These are phyloP conservation scores for Peniophora sp. DNA, from an alignment of 1,284 basidiomycete species.

Conservation along the genomic window DNA sequence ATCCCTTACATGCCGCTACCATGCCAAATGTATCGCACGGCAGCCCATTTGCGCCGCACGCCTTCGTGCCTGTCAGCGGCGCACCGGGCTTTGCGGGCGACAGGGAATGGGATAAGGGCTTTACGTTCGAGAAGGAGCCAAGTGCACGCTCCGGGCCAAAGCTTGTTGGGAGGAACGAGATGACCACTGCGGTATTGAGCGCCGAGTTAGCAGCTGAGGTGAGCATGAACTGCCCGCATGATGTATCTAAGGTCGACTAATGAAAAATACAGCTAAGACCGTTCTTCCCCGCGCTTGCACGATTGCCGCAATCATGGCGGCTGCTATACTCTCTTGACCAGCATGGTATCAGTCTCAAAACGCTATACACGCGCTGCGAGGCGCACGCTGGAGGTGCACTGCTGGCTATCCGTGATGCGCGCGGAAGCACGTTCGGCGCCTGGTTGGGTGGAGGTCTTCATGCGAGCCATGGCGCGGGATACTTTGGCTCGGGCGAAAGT, in stretches of 20 bases:
- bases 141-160: slow-evolving; percentile 26
- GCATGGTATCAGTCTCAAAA: slow-evolving; percentile 88
- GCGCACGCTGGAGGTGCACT: slow-evolving; percentile 36
- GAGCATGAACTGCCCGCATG: slow-evolving; percentile 22
- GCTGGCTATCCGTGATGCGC: slow-evolving; percentile 52
- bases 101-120: slow-evolving; percentile 25
- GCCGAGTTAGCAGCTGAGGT: slow-evolving; percentile 53
- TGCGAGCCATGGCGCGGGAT: slow-evolving; percentile 46
- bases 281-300: slow-evolving; percentile 73
- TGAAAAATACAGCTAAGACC: slow-evolving; percentile 50
- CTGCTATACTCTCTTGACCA: slow-evolving; percentile 92
- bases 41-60: slow-evolving; percentile 51
- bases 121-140: slow-evolving; percentile 23
- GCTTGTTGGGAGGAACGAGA: slow-evolving; percentile 37
- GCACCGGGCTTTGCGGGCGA: slow-evolving; percentile 72
- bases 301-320: slow-evolving; percentile 76
- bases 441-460: slow-evolving; percentile 73
- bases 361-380: slow-evolving; percentile 71
- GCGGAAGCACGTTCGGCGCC: slow-evolving; percentile 66
- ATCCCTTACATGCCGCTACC: too few relatives aligned
- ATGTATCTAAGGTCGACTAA: background rate
- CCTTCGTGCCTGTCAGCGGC: slow-evolving; percentile 59
- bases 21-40: slow-evolving; percentile 27
- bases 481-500: slow-evolving; percentile 76
- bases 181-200: slow-evolving; percentile 49